Conservation (phyloP, 164 flowering plant species). For the Vitis vinifera region DNA sequence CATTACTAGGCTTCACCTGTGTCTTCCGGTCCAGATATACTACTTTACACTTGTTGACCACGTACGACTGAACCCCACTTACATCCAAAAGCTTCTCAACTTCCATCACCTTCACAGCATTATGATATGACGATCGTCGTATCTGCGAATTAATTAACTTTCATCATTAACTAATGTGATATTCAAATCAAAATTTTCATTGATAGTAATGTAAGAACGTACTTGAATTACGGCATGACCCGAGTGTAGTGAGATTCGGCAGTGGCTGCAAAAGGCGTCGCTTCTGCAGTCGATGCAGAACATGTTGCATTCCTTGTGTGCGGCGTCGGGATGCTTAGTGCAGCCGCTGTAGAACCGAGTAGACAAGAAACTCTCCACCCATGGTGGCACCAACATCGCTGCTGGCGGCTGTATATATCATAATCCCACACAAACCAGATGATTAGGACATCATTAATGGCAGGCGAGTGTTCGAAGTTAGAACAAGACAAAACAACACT, state of each 20-base stretch:
- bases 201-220: background rate
- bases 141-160: slow-evolving; percentile 34
- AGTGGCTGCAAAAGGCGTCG: slow-evolving; percentile 71
- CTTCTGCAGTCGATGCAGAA: slow-evolving; percentile 65
- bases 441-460: no score
- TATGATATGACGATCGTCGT: slow-evolving; percentile 82
- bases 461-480: slow-evolving; percentile 10
- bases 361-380: slow-evolving; percentile 60
- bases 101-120: slow-evolving; percentile 74
- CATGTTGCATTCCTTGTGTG: slow-evolving; percentile 79
- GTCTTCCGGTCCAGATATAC: slow-evolving; percentile 76
- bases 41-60: slow-evolving; percentile 79
- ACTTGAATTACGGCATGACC: slow-evolving; percentile 75
- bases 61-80: slow-evolving; percentile 74
- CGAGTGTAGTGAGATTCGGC: slow-evolving; percentile 56
- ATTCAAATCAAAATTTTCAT: background rate
- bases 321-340: slow-evolving; percentile 48
- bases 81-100: slow-evolving; percentile 60
- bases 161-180: no score
- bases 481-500: background rate
- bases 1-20: slow-evolving; percentile 42
- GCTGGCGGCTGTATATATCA: no score
- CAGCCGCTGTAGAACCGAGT: slow-evolving; percentile 58
- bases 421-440: no score
- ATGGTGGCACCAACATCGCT: slow-evolving; percentile 47